Percentiles rank a stretch among this genome's conserved stretches.
phyloP scores from a whole-genome alignment of 352 stramenopile species.

The Globisporangium nagaii region DNA sequence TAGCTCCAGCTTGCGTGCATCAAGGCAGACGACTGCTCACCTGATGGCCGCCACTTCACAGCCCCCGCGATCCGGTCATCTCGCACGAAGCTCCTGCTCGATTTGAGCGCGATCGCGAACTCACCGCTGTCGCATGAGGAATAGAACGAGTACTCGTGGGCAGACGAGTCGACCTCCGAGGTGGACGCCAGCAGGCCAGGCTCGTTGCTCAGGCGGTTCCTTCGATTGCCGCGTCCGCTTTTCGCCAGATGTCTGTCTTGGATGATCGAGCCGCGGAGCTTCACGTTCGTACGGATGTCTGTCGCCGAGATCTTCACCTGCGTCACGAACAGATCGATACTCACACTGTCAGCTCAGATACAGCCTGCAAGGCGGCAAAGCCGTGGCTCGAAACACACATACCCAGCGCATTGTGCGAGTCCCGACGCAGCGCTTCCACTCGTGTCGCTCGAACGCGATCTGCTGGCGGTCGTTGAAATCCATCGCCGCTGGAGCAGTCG shows the following conservation, averaged over 20 bases:
- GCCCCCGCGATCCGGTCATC: constrained; percentile 1
- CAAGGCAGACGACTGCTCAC: constrained; percentile 1
- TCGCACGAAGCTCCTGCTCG: constrained; percentile 9
- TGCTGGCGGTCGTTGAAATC: constrained; percentile 46
- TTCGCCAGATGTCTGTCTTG: constrained; percentile 22
- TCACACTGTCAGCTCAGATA: no score
- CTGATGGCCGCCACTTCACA: constrained; percentile 11
- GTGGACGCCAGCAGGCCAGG: constrained; percentile 4
- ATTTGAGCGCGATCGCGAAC: neutral
- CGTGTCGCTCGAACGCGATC: constrained; percentile 46
- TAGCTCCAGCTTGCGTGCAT: no score
- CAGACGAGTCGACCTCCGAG: constrained; percentile 3
- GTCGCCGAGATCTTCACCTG: constrained; percentile 30
- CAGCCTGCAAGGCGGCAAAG: no score
- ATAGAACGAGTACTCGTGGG: constrained; percentile 3
- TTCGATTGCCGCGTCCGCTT: neutral
- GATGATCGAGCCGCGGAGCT: constrained; percentile 27
- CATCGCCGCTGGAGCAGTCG: constrained; percentile 2
- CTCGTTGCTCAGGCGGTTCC: neutral
- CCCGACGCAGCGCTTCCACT: constrained; percentile 65
- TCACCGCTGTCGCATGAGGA: neutral
- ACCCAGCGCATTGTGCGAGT: constrained; percentile 6
- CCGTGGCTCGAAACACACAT: no score
- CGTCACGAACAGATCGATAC: no score
- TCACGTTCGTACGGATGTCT: constrained; percentile 18